A percentile compares a stretch with the other conserved stretches of the same genome.
phyloP scores from a whole-genome alignment of 2,329 filamentous ascomycete species.

The Fusarium subglutinans region DNA sequence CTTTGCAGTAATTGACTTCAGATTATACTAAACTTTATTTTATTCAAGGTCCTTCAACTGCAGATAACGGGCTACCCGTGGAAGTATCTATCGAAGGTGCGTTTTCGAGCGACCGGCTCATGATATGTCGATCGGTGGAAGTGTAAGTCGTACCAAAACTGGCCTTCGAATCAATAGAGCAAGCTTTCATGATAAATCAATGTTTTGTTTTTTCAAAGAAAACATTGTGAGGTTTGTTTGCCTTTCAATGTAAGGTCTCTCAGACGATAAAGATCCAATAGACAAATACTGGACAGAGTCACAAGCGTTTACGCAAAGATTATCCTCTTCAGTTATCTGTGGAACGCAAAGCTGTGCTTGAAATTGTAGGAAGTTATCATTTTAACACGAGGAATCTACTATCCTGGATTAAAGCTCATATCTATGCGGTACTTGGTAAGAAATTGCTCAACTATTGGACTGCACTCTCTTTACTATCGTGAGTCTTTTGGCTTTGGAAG shows the following conservation, averaged over 20 bases:
- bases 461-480: not conserved
- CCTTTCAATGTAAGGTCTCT: too few relatives aligned
- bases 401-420: not conserved
- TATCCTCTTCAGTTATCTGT: not conserved
- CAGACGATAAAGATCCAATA: not conserved
- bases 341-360: not conserved
- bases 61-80: not conserved
- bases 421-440: not conserved
- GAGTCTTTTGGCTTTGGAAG: not conserved
- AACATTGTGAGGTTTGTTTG: not conserved
- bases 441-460: not conserved
- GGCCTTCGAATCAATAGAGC: not conserved
- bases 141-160: not conserved
- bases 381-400: not conserved
- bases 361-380: not conserved
- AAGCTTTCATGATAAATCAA: not conserved
- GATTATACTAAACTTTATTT: accelerated
- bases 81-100: too few relatives aligned
- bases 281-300: too few relatives aligned
- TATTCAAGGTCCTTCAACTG: accelerated
- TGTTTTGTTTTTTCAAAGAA: not conserved
- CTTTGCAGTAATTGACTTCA: not conserved
- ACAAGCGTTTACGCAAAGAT: not conserved
- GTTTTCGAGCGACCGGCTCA: not conserved
- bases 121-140: not conserved